These are phyloP conservation scores for Dacryopinax spathularia DNA, from an alignment of 768 basidiomycete species.

Conservation along the genomic window DNA sequence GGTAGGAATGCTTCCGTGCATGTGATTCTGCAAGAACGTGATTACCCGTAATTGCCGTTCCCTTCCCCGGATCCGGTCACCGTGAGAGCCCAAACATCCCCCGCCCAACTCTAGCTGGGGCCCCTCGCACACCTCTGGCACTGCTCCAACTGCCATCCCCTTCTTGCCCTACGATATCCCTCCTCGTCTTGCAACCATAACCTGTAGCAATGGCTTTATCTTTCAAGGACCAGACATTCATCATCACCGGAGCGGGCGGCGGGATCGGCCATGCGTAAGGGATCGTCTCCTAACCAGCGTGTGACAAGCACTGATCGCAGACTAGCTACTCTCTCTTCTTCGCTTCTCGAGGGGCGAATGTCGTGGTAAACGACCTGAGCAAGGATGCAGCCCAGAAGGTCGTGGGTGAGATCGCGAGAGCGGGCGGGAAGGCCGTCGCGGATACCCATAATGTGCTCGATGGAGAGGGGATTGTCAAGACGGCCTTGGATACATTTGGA, in stretches of 20 bases:
- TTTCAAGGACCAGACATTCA: conserved; percentile 80
- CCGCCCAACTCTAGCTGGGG: not conserved
- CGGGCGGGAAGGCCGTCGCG: conserved; percentile 75
- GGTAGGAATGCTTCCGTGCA: not conserved
- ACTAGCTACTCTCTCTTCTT: conserved; percentile 77
- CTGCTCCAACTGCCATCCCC: not conserved
- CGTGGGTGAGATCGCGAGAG: conserved; percentile 73
- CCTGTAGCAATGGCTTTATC: conserved; percentile 12
- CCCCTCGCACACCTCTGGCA: not conserved
- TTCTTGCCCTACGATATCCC: not conserved
- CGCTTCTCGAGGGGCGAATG: conserved; percentile 82
- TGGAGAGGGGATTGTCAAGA: conserved; percentile 72
- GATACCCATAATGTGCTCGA: conserved; percentile 81
- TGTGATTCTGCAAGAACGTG: not conserved
- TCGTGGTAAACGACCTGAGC: conserved; percentile 93
- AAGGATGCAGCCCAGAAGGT: conserved; percentile 78
- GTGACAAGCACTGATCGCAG: not conserved
- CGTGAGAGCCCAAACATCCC: not conserved
- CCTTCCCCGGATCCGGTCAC: not conserved
- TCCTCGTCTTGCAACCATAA: not conserved
- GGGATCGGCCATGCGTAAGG: conserved; percentile 84
- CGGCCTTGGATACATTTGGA: conserved; percentile 75
- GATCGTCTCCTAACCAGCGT: not conserved
- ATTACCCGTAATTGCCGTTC: not conserved
- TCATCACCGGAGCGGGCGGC: conserved; percentile 91